Evolutionary conservation across 805 yeast genomes (phyloP).

Genomic region (Torulaspora delbrueckii): DNA sequence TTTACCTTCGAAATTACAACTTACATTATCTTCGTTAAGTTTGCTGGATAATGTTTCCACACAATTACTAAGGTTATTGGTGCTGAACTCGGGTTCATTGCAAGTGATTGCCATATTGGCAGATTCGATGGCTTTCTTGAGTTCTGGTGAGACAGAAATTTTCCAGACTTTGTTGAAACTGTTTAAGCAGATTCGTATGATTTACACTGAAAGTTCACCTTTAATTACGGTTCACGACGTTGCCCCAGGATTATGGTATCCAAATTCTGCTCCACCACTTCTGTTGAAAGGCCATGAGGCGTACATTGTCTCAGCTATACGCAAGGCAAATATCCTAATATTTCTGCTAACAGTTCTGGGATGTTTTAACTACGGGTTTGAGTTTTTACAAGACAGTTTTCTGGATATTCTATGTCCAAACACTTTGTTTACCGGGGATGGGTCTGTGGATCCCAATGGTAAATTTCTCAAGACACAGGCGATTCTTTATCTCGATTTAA

Average conservation of each 20-base stretch:
- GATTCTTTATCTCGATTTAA: conserved; percentile 72
- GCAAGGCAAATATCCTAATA: conserved; percentile 84
- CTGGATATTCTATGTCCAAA: conserved; percentile 83
- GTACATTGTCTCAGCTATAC: conserved; percentile 44
- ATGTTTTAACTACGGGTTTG: conserved; percentile 79
- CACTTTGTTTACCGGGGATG: conserved; percentile 25
- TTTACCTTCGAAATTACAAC: conserved; percentile 49
- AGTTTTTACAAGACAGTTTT: conserved; percentile 77
- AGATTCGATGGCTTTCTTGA: conserved; percentile 50
- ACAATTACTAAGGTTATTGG: conserved; percentile 69
- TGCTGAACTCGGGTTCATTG: conserved; percentile 50
- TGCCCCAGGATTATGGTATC: conserved; percentile 67
- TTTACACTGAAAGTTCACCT: conserved; percentile 66
- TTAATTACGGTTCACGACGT: conserved; percentile 65
- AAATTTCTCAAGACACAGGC: conserved; percentile 77
- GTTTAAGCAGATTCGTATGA: conserved; percentile 69
- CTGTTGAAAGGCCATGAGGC: conserved; percentile 56
- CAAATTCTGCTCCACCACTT: conserved; percentile 53
- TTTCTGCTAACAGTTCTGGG: conserved; percentile 85
- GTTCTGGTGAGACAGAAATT: conserved; percentile 51
- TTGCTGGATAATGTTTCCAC: conserved; percentile 76
- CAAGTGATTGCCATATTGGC: conserved; percentile 61
- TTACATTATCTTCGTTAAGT: conserved; percentile 64
- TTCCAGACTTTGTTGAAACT: conserved; percentile 66
- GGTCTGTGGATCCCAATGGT: conserved; percentile 33